Percentiles rank a stretch among this genome's conserved stretches.
Conservation (phyloP, 164 flowering plant species). For the Sedum album region DNA sequence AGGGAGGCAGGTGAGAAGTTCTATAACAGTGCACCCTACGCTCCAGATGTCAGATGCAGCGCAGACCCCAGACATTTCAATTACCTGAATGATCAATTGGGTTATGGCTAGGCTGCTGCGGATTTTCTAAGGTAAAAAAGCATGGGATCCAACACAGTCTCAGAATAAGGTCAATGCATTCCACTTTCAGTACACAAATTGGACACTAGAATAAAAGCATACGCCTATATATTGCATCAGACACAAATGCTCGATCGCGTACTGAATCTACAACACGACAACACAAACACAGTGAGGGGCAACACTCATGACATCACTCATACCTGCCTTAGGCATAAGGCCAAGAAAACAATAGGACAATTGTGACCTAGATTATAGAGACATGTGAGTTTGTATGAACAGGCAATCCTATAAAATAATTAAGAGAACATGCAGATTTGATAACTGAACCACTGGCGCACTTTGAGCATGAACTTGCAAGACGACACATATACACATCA, state of each 20-base stretch:
- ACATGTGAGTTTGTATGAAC: too few relatives aligned
- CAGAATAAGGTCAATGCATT: neutral
- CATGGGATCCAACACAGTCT: neutral
- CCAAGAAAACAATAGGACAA: neutral
- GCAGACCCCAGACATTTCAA: conserved; percentile 99
- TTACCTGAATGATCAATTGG: conserved; percentile 46
- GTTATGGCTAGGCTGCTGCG: neutral
- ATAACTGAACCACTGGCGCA: too few relatives aligned
- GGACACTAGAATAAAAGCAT: neutral
- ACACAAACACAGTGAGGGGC: neutral
- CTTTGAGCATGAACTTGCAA: neutral
- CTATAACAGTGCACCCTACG: conserved; percentile 99
- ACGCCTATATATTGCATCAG: neutral
- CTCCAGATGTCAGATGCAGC: conserved; percentile 99
- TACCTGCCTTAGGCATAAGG: neutral
- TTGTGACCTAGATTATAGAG: neutral
- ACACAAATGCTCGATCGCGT: neutral
- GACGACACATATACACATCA: neutral
- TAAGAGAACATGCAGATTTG: too few relatives aligned
- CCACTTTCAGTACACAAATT: neutral
- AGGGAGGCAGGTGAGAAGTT: conserved; percentile 97
- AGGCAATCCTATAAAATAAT: too few relatives aligned
- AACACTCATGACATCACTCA: neutral
- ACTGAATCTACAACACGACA: neutral
- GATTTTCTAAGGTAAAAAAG: neutral